phyloP scores from a whole-genome alignment of 2,329 filamentous ascomycete genomes.

The Aspergillus sp. region DNA sequence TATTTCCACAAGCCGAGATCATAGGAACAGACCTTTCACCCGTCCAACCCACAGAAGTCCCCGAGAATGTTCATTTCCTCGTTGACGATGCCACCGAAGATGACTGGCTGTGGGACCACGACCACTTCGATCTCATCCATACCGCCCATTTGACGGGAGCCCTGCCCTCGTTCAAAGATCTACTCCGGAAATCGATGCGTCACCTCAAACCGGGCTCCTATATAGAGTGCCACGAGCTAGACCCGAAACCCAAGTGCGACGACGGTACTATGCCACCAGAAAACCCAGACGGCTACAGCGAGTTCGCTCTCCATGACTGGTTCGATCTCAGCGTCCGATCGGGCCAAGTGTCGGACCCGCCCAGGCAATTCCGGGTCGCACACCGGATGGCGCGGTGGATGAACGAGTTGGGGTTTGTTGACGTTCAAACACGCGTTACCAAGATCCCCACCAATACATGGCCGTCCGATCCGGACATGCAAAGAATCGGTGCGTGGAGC shows the following conservation, averaged over 20 bases:
- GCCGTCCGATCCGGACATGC: slow-evolving; percentile 42
- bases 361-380: slow-evolving; percentile 44
- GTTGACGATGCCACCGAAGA: slow-evolving; percentile 59
- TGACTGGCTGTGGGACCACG: slow-evolving; percentile 48
- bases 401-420: slow-evolving; percentile 49
- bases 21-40: slow-evolving; percentile 60
- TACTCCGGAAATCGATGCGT: slow-evolving; percentile 46
- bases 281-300: slow-evolving; percentile 30
- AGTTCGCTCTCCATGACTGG: slow-evolving; percentile 42
- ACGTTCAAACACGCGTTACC: slow-evolving; percentile 46
- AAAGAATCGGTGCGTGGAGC: slow-evolving; percentile 43
- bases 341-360: slow-evolving; percentile 37
- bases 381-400: slow-evolving; percentile 48
- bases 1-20: slow-evolving; percentile 51
- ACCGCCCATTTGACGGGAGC: slow-evolving; percentile 51
- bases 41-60: slow-evolving; percentile 58
- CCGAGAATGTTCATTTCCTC: slow-evolving; percentile 65
- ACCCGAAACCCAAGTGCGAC: slow-evolving; percentile 44
- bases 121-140: slow-evolving; percentile 53
- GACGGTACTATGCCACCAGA: slow-evolving; percentile 45
- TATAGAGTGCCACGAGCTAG: slow-evolving; percentile 38
- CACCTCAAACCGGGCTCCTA: slow-evolving; percentile 52
- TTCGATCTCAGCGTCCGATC: slow-evolving; percentile 34
- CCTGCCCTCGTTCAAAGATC: slow-evolving; percentile 48
- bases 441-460: slow-evolving; percentile 48